These are phyloP conservation scores for Candida xiaguanensis DNA, from an alignment of 805 yeast species.

Conservation along the genomic window DNA sequence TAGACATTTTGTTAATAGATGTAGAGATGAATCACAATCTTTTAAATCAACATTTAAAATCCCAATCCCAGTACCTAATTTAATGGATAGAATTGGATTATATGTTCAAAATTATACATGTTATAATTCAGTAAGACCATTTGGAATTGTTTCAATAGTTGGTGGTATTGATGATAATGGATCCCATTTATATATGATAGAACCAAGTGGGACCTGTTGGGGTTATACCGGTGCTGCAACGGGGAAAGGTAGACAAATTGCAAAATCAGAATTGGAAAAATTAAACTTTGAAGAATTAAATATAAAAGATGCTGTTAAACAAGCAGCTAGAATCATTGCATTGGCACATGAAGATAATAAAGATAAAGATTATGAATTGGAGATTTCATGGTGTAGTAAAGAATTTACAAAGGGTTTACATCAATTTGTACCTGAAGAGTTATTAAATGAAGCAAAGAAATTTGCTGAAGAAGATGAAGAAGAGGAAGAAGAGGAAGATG, in stretches of 20 bases:
- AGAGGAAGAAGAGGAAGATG: conserved; percentile 64
- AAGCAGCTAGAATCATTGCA: conserved; percentile 90
- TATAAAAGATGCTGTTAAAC: conserved; percentile 80
- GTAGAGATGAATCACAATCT: conserved; percentile 83
- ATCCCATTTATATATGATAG: conserved; percentile 91
- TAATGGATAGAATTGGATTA: conserved; percentile 83
- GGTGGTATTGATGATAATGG: conserved; percentile 94
- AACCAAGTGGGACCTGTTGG: conserved; percentile 97
- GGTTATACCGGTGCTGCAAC: conserved; percentile 97
- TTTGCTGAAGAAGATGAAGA: conserved; percentile 80
- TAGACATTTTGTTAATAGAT: conserved; percentile 85
- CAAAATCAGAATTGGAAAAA: conserved; percentile 94
- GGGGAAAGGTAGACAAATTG: conserved; percentile 98
- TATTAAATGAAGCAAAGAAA: conserved; percentile 78
- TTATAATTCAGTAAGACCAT: conserved; percentile 96
- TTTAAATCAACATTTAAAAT: conserved; percentile 76
- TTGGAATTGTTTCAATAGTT: conserved; percentile 87
- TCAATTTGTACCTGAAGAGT: conserved; percentile 71
- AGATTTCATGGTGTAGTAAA: conserved; percentile 80
- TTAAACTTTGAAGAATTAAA: conserved; percentile 67
- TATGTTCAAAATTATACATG: conserved; percentile 94
- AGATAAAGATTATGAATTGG: conserved; percentile 95
- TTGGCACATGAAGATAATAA: conserved; percentile 96
- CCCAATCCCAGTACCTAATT: conserved; percentile 73
- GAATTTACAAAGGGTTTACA: conserved; percentile 79